Base-by-base conservation (phyloP, 345 rosid genomes). In the Bretschneidera sinensis region DNA sequence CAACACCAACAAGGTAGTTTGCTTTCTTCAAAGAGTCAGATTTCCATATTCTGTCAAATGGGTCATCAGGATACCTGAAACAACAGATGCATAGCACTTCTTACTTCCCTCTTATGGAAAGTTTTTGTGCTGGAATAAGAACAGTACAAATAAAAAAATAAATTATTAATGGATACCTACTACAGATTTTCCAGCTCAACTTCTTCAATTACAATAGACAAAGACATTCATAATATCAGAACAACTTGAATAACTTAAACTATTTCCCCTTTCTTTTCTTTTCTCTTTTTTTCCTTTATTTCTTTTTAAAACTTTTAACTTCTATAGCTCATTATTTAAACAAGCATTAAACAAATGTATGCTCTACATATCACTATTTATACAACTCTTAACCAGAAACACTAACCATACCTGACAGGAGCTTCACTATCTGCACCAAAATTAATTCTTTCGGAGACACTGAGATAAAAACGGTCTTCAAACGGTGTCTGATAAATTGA, bases 1-100 rank as follows among this genome's bases (percentile, higher is more conserved):
- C 98, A 60, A 95, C 98, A 79, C 91, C 98, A 17, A 95, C 99
- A 39, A 91, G 91, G 70, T 76, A 91, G 69, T 95, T 95, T 68
- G 98, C 87, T 57, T 71, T 95, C 77, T 80, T 91, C 61, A 73
- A 16, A 48, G 74, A 72, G 71, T 95, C 99, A 33, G 99, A 95
- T 62, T 85, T 83, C 99, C 99, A 95, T 67, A 91, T 82, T 72
- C 99, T 85, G 55, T 95, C 99, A 53, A 78, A 95, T 1, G 98
- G 94, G 64, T 95, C 99, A 70, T 95, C 96, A 17, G 99, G 99
- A 71, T 86, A 95, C 91, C 92, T 85, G 76, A 69, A 48, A 48
- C 55, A 55, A 28, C 21, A 14, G 45, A 39, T n/a, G 16, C 16
- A 39, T 11, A 39, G 45, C 45, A 39, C n/a, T 39, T 11, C 15